Evolutionary conservation across 78 protist species (phyloP).

Genomic region (Emiliania huxleyi): DNA sequence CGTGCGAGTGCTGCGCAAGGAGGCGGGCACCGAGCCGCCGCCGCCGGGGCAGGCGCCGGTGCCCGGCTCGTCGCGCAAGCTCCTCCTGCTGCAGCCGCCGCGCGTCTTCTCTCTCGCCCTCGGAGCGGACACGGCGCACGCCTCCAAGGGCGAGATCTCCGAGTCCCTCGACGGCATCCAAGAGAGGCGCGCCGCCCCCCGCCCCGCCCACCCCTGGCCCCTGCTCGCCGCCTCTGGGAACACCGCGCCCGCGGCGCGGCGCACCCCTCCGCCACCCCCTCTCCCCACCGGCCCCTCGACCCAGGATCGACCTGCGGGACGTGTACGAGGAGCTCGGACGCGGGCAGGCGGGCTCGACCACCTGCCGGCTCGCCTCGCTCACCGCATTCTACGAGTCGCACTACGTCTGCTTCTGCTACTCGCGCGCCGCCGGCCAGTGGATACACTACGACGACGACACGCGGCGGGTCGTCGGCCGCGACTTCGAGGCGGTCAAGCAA

Average conservation of each 20-base stretch:
- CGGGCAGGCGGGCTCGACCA: background rate
- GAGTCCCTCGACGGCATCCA: background rate
- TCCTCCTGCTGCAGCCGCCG: background rate
- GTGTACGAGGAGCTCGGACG: background rate
- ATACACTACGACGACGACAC: background rate
- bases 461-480: background rate
- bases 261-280: too few species aligned
- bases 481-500: background rate
- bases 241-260: too few species aligned
- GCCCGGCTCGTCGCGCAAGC: background rate
- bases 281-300: too few species aligned
- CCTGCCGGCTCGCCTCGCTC: background rate
- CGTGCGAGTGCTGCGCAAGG: background rate
- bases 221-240: too few species aligned
- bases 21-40: background rate
- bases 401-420: slow-evolving; percentile 10
- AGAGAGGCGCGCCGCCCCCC: background rate
- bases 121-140: background rate
- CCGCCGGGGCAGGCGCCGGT: background rate
- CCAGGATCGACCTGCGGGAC: background rate
- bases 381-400: slow-evolving; percentile 11
- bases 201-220: too few species aligned
- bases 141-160: background rate
- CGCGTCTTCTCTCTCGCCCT: background rate
- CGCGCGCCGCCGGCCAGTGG: background rate